Conservation (phyloP, 345 rosid species). For the Microthlaspi erraticum region DNA sequence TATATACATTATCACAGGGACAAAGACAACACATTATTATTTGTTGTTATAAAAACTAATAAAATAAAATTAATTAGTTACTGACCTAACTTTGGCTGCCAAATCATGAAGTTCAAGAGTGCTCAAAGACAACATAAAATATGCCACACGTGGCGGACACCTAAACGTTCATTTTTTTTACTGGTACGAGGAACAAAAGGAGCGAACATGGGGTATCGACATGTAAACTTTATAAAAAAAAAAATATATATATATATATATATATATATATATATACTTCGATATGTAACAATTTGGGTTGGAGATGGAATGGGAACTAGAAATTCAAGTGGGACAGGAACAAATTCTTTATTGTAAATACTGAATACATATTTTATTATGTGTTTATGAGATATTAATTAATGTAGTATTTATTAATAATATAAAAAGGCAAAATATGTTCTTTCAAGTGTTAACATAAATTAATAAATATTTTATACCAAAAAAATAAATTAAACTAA, state of each 20-base stretch:
- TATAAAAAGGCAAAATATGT: too few species aligned
- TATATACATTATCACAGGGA: constrained; percentile 40
- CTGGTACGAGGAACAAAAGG: constrained; percentile 34
- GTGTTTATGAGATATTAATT: too few species aligned
- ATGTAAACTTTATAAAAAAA: background rate
- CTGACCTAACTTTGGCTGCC: constrained; percentile 48
- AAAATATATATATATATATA: too few species aligned
- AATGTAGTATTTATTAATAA: too few species aligned
- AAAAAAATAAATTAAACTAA: too few species aligned
- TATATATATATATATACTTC: too few species aligned
- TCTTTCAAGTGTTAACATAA: too few species aligned
- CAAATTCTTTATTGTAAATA: too few species aligned
- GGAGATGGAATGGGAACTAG: background rate
- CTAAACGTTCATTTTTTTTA: constrained; percentile 33
- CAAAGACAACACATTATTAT: constrained; percentile 2
- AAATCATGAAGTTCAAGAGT: constrained; percentile 38
- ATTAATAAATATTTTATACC: too few species aligned
- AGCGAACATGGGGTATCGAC: constrained; percentile 22
- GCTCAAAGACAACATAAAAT: constrained; percentile 34
- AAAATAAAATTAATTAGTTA: constrained; percentile 34
- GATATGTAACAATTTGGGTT: background rate
- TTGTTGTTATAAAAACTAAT: constrained; percentile 29
- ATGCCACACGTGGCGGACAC: constrained; percentile 45
- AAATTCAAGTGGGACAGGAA: too few species aligned
- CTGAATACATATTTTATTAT: too few species aligned